phyloP scores from a whole-genome alignment of 1,284 basidiomycete genomes.

The Phellopilus nigrolimitatus region DNA sequence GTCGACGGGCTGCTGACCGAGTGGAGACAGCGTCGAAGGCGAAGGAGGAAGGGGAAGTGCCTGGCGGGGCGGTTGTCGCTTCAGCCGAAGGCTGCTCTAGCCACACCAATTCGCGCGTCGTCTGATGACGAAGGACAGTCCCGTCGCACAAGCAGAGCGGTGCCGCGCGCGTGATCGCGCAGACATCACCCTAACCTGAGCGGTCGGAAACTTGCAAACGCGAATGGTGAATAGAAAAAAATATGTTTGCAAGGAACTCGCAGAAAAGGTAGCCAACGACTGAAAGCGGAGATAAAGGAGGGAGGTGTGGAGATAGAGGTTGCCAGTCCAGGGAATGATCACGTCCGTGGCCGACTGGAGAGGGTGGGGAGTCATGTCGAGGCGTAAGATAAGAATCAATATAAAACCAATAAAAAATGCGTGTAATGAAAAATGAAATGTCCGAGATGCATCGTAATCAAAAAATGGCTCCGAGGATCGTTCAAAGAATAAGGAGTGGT shows the following conservation, averaged over 20 bases:
- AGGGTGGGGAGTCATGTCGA: conserved; percentile 9
- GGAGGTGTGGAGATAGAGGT: not conserved
- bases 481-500: conserved; percentile 4
- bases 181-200: not conserved
- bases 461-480: conserved; percentile 12
- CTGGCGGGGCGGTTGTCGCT: not conserved
- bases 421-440: not conserved
- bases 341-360: not conserved
- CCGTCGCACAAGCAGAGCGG: not conserved
- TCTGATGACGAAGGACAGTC: not conserved
- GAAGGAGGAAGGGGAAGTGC: conserved; percentile 23
- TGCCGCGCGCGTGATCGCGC: conserved; percentile 5
- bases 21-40: conserved; percentile 15
- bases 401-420: conserved; percentile 21
- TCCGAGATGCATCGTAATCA: conserved; percentile 10
- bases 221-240: conserved; percentile 6
- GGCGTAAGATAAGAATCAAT: conserved; percentile 14
- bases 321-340: not conserved
- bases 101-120: conserved; percentile 16
- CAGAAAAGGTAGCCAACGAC: conserved; percentile 6
- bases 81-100: conserved; percentile 12
- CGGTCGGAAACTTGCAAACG: conserved; percentile 1
- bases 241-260: conserved; percentile 25
- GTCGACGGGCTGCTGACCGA: conserved; percentile 23
- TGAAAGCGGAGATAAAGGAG: not conserved